phyloP scores from a whole-genome alignment of 2,329 filamentous ascomycete genomes.

The Pseudocercospora crystallina region DNA sequence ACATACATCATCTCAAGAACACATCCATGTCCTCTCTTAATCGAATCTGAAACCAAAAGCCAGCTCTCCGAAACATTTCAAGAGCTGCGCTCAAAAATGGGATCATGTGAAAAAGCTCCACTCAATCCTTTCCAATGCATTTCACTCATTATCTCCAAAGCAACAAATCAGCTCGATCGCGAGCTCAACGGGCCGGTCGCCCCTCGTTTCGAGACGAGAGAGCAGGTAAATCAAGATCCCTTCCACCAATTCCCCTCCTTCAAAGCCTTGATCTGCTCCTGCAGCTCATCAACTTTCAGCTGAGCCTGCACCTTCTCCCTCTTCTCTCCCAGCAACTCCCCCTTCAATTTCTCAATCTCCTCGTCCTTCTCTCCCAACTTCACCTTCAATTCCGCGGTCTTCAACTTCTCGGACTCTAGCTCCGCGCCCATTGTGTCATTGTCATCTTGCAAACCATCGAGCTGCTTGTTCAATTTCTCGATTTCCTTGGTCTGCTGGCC shows the following conservation, averaged over 20 bases:
- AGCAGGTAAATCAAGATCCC: no score
- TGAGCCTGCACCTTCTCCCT: conserved; percentile 2
- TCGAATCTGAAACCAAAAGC: no score
- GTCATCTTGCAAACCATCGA: not conserved
- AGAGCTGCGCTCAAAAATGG: no score
- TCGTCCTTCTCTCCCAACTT: conserved; percentile 1
- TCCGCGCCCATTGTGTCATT: not conserved
- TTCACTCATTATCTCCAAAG: no score
- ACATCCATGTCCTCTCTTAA: no score
- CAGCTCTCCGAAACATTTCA: no score
- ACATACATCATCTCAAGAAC: no score
- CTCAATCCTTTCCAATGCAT: no score
- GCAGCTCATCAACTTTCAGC: conserved; percentile 1
- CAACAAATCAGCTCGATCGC: no score
- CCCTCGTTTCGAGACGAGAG: no score
- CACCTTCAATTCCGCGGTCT: not conserved
- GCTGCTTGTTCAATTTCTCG: conserved; percentile 6
- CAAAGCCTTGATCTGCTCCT: conserved; percentile 1
- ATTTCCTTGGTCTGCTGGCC: conserved; percentile 16
- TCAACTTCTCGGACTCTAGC: conserved; percentile 1
- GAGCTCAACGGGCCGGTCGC: no score
- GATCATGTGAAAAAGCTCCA: no score
- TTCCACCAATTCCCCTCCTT: not conserved
- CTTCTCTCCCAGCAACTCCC: conserved; percentile 6
- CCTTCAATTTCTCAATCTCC: conserved; percentile 1